Conservation (phyloP, 2,329 filamentous ascomycete species). For the Colletotrichum echinochloae region DNA sequence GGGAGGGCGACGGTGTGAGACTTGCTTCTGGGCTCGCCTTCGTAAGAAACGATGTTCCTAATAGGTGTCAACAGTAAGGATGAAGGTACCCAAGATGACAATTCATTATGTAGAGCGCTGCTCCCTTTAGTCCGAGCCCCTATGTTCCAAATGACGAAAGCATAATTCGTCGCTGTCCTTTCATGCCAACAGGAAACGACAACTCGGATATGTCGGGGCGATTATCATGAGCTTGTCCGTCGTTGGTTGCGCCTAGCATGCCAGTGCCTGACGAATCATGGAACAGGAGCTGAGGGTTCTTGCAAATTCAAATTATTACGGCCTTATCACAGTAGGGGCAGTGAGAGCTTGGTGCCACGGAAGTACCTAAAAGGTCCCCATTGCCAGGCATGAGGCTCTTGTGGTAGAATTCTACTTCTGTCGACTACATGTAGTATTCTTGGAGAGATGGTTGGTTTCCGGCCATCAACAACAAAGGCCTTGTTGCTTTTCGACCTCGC, state of each 20-base stretch:
- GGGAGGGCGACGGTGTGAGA: constrained; percentile 54
- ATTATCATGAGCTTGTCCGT: constrained; percentile 51
- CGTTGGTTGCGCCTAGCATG: constrained; percentile 36
- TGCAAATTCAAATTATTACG: constrained; percentile 49
- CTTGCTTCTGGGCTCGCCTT: constrained; percentile 11
- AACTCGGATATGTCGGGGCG: constrained; percentile 54
- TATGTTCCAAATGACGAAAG: no score
- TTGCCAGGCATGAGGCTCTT: constrained; percentile 50
- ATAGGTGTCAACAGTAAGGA: constrained; percentile 69
- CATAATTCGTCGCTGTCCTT: no score
- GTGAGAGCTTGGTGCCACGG: constrained; percentile 47
- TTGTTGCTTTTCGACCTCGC: constrained; percentile 52
- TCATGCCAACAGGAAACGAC: constrained; percentile 48
- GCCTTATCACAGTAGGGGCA: no score
- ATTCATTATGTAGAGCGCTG: no score
- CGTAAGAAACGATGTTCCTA: constrained; percentile 64
- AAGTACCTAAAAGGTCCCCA: neutral
- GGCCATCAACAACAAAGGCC: constrained; percentile 60
- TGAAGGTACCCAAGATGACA: no score
- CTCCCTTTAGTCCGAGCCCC: no score
- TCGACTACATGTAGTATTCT: constrained; percentile 55
- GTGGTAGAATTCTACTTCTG: constrained; percentile 56
- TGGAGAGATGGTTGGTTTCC: constrained; percentile 55
- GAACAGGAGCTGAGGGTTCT: neutral
- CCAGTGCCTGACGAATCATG: no score